phyloP scores from a whole-genome alignment of 2,329 filamentous ascomycete genomes.

The Incumbomyces lentus region DNA sequence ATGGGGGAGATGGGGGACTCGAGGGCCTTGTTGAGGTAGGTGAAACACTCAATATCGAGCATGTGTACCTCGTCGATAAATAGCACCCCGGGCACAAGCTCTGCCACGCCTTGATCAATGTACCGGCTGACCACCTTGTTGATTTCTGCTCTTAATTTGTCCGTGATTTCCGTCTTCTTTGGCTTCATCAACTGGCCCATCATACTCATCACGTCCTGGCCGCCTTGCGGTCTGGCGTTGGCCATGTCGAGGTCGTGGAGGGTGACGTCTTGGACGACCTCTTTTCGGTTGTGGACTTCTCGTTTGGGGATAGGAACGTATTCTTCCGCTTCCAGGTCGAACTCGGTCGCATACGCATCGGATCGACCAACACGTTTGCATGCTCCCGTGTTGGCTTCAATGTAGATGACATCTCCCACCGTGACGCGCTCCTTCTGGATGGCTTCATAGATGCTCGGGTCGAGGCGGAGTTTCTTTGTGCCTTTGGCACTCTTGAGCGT shows the following conservation, averaged over 20 bases:
- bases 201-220: slow-evolving; percentile 99
- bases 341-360: slow-evolving; percentile 95
- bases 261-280: slow-evolving; percentile 97
- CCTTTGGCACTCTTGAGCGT: slow-evolving; percentile 91
- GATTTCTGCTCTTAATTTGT: slow-evolving; percentile 90
- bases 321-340: slow-evolving; percentile 96
- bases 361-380: slow-evolving; percentile 95
- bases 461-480: slow-evolving; percentile 92
- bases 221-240: slow-evolving; percentile 88
- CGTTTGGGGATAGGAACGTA: slow-evolving; percentile 98
- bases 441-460: slow-evolving; percentile 97
- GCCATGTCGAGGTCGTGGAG: slow-evolving; percentile 94
- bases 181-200: slow-evolving; percentile 99
- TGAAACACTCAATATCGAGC: slow-evolving; percentile 99
- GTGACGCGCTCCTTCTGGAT: slow-evolving; percentile 97
- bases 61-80: slow-evolving; percentile 99
- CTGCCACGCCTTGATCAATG: slow-evolving; percentile 94
- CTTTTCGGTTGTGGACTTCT: slow-evolving; percentile 99
- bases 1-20: slow-evolving; percentile 92
- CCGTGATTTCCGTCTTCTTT: slow-evolving; percentile 98
- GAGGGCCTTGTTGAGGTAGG: slow-evolving; percentile 95
- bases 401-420: slow-evolving; percentile 96
- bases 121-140: slow-evolving; percentile 99
- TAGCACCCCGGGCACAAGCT: slow-evolving; percentile 92
- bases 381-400: slow-evolving; percentile 95